phyloP scores from a whole-genome alignment of 2,329 filamentous ascomycete genomes.

The Kalaharituber pfeilii region DNA sequence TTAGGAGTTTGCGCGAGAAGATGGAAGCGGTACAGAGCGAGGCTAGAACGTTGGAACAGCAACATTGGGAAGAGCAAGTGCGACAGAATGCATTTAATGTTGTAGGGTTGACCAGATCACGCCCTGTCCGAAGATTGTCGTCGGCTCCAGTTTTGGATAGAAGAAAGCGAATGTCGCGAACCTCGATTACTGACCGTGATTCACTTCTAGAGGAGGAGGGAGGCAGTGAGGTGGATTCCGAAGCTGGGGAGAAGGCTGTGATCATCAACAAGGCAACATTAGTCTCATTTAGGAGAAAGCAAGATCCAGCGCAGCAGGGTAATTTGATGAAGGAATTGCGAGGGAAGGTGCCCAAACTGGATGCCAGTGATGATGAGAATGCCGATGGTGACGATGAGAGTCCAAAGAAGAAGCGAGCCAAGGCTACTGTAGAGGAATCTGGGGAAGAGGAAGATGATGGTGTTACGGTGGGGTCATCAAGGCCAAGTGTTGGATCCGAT shows the following conservation, averaged over 20 bases:
- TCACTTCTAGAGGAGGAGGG: slow-evolving; percentile 7
- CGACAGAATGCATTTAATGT: slow-evolving; percentile 12
- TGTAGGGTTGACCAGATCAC: background rate
- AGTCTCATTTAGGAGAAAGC: background rate
- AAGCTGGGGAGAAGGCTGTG: slow-evolving; percentile 43
- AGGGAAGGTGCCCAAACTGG: slow-evolving; percentile 54
- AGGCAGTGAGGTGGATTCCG: slow-evolving; percentile 17
- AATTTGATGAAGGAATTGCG: slow-evolving; percentile 32
- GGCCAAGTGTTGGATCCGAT: slow-evolving; percentile 55
- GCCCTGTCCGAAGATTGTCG: background rate
- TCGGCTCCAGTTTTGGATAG: background rate
- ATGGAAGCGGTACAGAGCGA: slow-evolving; percentile 51
- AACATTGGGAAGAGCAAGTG: slow-evolving; percentile 17
- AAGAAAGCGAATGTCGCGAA: background rate
- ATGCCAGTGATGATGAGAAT: slow-evolving; percentile 55
- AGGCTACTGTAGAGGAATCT: background rate
- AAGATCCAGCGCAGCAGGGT: background rate
- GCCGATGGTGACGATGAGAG: slow-evolving; percentile 31
- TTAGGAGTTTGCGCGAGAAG: slow-evolving; percentile 79
- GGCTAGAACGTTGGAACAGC: slow-evolving; percentile 17
- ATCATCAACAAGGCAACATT: slow-evolving; percentile 39
- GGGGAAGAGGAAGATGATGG: slow-evolving; percentile 36
- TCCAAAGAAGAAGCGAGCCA: slow-evolving; percentile 37
- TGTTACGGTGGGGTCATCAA: slow-evolving; percentile 55
- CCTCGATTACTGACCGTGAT: slow-evolving; percentile 1